Conservation (phyloP, 2,329 filamentous ascomycete genomes). For the Zasmidium citrigriseum region DNA sequence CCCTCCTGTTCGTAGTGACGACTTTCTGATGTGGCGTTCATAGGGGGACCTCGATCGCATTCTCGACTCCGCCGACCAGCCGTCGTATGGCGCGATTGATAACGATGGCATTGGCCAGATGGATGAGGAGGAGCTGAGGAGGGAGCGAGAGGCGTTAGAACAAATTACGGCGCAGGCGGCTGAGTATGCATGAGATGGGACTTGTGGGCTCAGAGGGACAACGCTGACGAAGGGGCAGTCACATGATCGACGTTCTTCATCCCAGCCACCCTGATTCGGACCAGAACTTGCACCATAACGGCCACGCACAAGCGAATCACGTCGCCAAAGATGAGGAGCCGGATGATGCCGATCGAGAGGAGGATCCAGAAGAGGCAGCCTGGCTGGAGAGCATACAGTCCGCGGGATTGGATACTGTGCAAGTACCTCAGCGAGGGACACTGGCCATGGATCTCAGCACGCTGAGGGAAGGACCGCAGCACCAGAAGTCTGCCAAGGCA, state of each 20-base stretch:
- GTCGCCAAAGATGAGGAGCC: neutral
- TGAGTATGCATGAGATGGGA: constrained; percentile 39
- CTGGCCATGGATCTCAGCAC: constrained; percentile 30
- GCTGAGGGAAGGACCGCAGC: constrained; percentile 11
- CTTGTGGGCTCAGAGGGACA: neutral
- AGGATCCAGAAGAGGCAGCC: constrained; percentile 31
- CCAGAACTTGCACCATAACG: constrained; percentile 18
- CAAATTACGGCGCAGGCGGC: constrained; percentile 52
- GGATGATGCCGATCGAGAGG: constrained; percentile 13
- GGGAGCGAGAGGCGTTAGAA: constrained; percentile 50
- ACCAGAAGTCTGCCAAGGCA: constrained; percentile 1
- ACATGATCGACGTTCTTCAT: constrained; percentile 53
- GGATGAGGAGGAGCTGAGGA: constrained; percentile 51
- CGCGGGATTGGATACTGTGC: constrained; percentile 24
- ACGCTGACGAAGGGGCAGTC: constrained; percentile 36
- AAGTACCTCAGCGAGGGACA: constrained; percentile 29
- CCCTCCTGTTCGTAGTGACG: constrained; percentile 12
- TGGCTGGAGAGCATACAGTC: constrained; percentile 35
- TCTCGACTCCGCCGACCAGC: constrained; percentile 42
- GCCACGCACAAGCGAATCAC: constrained; percentile 2
- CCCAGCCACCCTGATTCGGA: constrained; percentile 39
- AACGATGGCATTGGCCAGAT: constrained; percentile 41
- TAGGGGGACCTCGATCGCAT: constrained; percentile 50
- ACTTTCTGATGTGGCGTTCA: constrained; percentile 32
- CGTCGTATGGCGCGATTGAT: constrained; percentile 46